These are phyloP conservation scores for Reticulascus tulasneorum DNA, from an alignment of 2,329 filamentous ascomycete species.

Conservation along the genomic window DNA sequence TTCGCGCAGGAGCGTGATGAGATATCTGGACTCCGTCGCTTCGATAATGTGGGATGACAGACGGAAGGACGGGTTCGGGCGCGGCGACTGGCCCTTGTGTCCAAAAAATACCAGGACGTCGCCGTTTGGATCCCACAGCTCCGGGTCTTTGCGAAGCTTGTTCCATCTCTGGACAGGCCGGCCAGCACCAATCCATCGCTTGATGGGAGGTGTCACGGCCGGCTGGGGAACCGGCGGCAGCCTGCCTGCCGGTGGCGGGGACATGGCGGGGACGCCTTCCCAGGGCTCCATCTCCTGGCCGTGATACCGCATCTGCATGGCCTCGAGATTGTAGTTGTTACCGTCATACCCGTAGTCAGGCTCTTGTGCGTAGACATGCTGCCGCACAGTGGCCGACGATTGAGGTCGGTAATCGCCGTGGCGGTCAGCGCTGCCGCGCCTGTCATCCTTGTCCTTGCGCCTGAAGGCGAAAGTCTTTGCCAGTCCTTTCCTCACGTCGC, in stretches of 20 bases:
- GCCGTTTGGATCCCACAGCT: constrained; percentile 58
- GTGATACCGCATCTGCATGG: constrained; percentile 7
- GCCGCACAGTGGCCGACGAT: constrained; percentile 33
- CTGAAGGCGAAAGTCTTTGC: constrained; percentile 51
- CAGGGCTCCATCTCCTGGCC: constrained; percentile 7
- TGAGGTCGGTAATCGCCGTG: constrained; percentile 26
- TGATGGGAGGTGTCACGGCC: constrained; percentile 35
- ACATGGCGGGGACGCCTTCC: constrained; percentile 5
- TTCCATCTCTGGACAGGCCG: constrained; percentile 49
- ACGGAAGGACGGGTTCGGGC: constrained; percentile 50
- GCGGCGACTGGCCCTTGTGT: constrained; percentile 37
- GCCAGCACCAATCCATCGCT: constrained; percentile 50
- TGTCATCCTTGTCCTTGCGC: constrained; percentile 40
- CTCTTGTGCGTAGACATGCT: constrained; percentile 5
- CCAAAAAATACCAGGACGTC: constrained; percentile 56
- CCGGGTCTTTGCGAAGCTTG: constrained; percentile 55
- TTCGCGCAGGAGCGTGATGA: constrained; percentile 51
- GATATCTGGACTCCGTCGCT: constrained; percentile 49
- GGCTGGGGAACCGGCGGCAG: constrained; percentile 18
- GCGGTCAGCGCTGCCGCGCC: constrained; percentile 16
- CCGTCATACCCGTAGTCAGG: constrained; percentile 14
- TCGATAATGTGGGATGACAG: constrained; percentile 57
- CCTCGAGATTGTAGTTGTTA: constrained; percentile 8
- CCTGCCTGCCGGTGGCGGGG: constrained; percentile 16
- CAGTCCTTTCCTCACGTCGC: constrained; percentile 49